Percentiles rank a stretch among this genome's conserved stretches.
These are phyloP conservation scores for Ophiocordyceps camponoti-leonardi DNA, from an alignment of 2,329 filamentous ascomycete genomes.

Conservation along the genomic window DNA sequence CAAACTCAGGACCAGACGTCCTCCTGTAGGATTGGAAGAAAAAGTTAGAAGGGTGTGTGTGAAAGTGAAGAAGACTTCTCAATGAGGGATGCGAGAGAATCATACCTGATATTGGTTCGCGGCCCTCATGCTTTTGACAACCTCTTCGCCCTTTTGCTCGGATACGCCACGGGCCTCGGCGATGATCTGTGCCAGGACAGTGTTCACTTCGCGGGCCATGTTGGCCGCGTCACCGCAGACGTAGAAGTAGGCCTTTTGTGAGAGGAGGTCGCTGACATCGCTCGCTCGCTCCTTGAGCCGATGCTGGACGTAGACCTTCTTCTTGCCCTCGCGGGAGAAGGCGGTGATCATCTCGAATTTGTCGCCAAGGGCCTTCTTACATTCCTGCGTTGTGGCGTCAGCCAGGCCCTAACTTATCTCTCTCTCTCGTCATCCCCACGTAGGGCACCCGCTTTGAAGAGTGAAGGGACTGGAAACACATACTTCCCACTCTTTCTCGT, in stretches of 20 bases:
- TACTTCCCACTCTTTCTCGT: constrained; percentile 84
- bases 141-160: constrained; percentile 79
- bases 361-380: constrained; percentile 68
- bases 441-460: neutral
- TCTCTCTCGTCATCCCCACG: too few relatives aligned
- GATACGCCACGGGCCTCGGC: constrained; percentile 66
- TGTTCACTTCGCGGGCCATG: constrained; percentile 89
- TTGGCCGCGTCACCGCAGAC: constrained; percentile 95
- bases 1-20: neutral
- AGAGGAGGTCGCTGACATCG: constrained; percentile 73
- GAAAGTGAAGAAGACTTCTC: neutral
- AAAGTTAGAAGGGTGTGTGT: neutral
- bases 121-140: constrained; percentile 92
- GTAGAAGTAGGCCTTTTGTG: constrained; percentile 86
- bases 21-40: neutral
- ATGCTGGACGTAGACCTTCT: constrained; percentile 97
- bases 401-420: neutral
- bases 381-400: constrained; percentile 39
- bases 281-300: constrained; percentile 67
- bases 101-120: constrained; percentile 88
- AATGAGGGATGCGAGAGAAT: constrained; percentile 2
- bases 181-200: constrained; percentile 73
- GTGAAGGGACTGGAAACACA: constrained; percentile 16
- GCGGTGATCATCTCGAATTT: constrained; percentile 82
- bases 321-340: constrained; percentile 73